Evolutionary conservation across 2,329 filamentous ascomycete genomes (phyloP), one percentile per base, ranked within the genome.

Genomic region (Teratosphaeria gauchensis): DNA sequence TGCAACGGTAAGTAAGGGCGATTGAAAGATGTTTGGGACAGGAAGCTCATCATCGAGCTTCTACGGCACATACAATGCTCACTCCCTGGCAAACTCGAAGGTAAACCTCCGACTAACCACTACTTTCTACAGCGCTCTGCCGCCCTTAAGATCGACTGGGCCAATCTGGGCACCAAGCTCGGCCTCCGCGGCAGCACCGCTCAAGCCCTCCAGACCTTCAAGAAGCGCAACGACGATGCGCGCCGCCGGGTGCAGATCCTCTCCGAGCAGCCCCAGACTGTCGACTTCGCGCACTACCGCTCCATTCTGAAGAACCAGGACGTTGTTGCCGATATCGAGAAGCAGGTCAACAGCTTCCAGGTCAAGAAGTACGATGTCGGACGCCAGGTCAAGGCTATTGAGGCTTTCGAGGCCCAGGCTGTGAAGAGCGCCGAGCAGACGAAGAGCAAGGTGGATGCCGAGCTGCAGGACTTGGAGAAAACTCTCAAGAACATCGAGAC

Each of bases 81-180:
- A 21, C 19, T 42, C 11, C 35, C 11, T 21, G 42, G 19, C n/a
- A 21, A 48, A 19, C 9, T 19, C 42, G 42, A 48, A 48, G 42
- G 9, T 19, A 21, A 48, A 48, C 19, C 42, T 21, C 6, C 42
- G 19, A 48, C 42, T 48, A 48, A 48, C 42, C 19, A 4, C n/a
- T 48, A 8, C 9, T 62, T 63, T 64, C 24, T 33, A 28, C 77
- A 97, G 92, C 89, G 91, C 84, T 96, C 90, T 85, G 92, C 92
- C 83, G 92, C 92, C 79, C 85, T 95, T 80, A 99, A 97, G 86
- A 85, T 99, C 84, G 94, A 99, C 87, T 99, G 94, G 94, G 85
- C 85, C 80, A 94, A 95, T 82, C 85, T 99, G 74, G 88, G 88
- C 79, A 85, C 84, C 79, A 95, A 92, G 74, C 91, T 99, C 72